Percentiles rank a stretch among this genome's conserved stretches.
phyloP scores from a whole-genome alignment of 306 rosid genomes.

The Albizia julibrissin region DNA sequence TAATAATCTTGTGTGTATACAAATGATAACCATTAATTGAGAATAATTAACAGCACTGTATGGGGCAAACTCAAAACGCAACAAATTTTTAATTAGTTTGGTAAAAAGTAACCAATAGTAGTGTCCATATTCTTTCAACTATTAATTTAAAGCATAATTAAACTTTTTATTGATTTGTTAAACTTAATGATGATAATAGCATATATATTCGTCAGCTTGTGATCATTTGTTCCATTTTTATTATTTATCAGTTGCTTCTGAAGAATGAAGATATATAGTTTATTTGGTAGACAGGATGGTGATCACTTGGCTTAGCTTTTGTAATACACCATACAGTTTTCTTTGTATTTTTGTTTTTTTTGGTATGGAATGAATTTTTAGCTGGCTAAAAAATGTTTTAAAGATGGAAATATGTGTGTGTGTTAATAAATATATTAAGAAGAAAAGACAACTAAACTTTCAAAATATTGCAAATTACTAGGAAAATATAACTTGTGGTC shows the following conservation, averaged over 20 bases:
- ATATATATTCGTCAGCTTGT: background rate
- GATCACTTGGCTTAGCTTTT: background rate
- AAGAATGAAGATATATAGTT: background rate
- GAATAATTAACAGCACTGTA: background rate
- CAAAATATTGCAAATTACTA: too few species aligned
- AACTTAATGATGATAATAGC: background rate
- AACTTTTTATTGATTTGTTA: background rate
- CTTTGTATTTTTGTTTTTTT: too few species aligned
- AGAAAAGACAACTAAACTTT: background rate
- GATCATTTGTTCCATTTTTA: too few species aligned
- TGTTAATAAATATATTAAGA: background rate
- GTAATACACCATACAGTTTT: too few species aligned
- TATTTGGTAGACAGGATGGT: background rate
- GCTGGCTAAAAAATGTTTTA: background rate
- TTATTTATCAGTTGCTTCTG: background rate
- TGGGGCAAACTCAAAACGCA: background rate
- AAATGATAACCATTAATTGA: background rate
- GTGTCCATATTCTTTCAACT: background rate
- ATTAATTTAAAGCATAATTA: too few species aligned
- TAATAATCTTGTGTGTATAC: background rate
- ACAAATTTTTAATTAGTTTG: too few species aligned
- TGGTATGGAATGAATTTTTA: background rate
- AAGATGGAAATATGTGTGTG: background rate
- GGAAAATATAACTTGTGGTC: too few species aligned
- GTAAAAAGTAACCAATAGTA: background rate